These are phyloP conservation scores for Lasiodiplodia sp. DNA, from an alignment of 2,329 filamentous ascomycete genomes.

Conservation along the genomic window DNA sequence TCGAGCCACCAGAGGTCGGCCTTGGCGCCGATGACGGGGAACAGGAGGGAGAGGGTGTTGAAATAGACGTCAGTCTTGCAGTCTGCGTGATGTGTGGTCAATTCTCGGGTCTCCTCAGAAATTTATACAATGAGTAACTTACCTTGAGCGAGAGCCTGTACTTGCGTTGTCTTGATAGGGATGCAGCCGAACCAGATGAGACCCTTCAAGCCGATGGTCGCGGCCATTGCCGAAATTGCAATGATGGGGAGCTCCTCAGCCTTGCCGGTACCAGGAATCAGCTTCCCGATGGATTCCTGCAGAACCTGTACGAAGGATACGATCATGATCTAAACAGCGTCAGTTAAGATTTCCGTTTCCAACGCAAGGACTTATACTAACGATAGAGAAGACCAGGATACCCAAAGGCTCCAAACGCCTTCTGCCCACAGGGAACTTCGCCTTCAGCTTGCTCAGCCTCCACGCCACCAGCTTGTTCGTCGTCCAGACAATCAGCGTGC, in stretches of 20 bases:
- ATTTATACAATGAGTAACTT: background rate
- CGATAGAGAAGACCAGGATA: slow-evolving; percentile 57
- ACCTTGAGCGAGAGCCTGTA: slow-evolving; percentile 66
- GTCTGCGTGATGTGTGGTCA: slow-evolving; percentile 46
- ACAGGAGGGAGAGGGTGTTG: slow-evolving; percentile 68
- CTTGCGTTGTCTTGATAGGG: slow-evolving; percentile 68
- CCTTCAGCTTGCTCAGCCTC: slow-evolving; percentile 59
- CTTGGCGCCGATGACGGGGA: slow-evolving; percentile 67
- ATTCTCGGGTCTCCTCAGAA: background rate
- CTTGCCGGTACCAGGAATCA: slow-evolving; percentile 59
- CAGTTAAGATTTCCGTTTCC: background rate
- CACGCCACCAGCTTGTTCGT: slow-evolving; percentile 67
- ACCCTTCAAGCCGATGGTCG: slow-evolving; percentile 66
- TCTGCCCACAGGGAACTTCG: slow-evolving; percentile 63
- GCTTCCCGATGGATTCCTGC: slow-evolving; percentile 65
- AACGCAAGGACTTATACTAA: background rate
- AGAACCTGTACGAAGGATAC: slow-evolving; percentile 68
- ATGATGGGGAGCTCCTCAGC: slow-evolving; percentile 60
- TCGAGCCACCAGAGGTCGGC: slow-evolving; percentile 73
- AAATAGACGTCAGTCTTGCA: slow-evolving; percentile 71
- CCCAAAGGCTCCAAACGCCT: slow-evolving; percentile 66
- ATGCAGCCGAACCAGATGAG: slow-evolving; percentile 67
- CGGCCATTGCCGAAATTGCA: slow-evolving; percentile 65
- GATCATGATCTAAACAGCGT: slow-evolving; percentile 57
- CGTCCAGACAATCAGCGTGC: slow-evolving; percentile 67